These are phyloP conservation scores for Zalaria sp. DNA, from an alignment of 2,329 filamentous ascomycete species.

Conservation along the genomic window DNA sequence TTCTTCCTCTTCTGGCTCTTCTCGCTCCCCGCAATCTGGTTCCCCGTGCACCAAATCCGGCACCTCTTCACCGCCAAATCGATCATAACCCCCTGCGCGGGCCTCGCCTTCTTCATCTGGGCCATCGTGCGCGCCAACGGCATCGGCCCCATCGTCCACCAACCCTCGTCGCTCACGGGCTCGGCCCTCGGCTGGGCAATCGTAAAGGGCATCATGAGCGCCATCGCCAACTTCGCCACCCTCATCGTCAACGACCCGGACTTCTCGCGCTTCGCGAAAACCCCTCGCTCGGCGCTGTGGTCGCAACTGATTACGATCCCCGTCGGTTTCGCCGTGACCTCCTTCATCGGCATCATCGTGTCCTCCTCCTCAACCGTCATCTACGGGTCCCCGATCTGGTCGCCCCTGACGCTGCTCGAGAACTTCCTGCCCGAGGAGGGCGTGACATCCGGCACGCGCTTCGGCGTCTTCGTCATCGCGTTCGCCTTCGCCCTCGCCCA, in stretches of 20 bases:
- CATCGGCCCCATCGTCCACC: conserved; percentile 67
- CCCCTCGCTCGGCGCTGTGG: conserved; percentile 8
- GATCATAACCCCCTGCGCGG: conserved; percentile 66
- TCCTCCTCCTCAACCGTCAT: conserved; percentile 31
- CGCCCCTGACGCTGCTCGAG: conserved; percentile 24
- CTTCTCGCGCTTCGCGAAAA: conserved; percentile 17
- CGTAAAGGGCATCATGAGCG: conserved; percentile 73
- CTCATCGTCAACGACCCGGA: conserved; percentile 5
- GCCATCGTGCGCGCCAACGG: conserved; percentile 68
- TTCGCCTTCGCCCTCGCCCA: conserved; percentile 29
- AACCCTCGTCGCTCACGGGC: conserved; percentile 49
- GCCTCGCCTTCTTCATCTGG: conserved; percentile 79
- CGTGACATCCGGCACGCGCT: conserved; percentile 20
- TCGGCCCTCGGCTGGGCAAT: conserved; percentile 66
- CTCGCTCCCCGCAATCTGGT: conserved; percentile 75
- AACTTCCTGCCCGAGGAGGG: conserved; percentile 22
- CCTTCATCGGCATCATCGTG: conserved; percentile 34
- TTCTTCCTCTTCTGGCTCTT: conserved; percentile 80
- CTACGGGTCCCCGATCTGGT: conserved; percentile 28
- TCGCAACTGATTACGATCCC: conserved; percentile 28
- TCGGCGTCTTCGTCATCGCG: conserved; percentile 29
- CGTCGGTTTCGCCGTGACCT: conserved; percentile 28
- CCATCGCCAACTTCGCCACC: conserved; percentile 72
- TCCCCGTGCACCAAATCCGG: conserved; percentile 75
- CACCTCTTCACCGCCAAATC: conserved; percentile 88